Conservation (phyloP, 225 moss, liverwort and hornwort species). For the Marchantia polymorpha region DNA sequence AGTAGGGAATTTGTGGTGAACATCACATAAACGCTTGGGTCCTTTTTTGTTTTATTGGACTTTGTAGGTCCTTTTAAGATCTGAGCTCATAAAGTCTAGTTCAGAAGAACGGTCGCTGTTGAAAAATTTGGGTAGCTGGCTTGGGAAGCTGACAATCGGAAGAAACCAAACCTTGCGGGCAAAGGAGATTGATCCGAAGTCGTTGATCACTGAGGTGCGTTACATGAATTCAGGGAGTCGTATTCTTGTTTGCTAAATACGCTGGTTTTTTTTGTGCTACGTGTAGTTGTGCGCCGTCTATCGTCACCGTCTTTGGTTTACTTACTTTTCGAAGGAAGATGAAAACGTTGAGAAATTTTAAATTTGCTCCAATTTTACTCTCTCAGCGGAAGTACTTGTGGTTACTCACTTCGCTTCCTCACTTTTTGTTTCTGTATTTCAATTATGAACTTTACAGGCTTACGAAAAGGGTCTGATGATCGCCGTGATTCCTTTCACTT, state of each 20-base stretch:
- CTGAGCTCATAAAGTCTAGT: constrained; percentile 90
- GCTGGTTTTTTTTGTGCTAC: neutral
- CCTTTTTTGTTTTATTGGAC: too few relatives aligned
- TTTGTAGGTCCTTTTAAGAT: constrained; percentile 79
- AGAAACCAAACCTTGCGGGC: constrained; percentile 94
- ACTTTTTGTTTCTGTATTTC: too few relatives aligned
- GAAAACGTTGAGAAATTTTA: too few relatives aligned
- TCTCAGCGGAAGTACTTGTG: too few relatives aligned
- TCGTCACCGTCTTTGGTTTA: too few relatives aligned
- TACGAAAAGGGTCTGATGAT: constrained; percentile 99
- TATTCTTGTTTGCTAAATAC: neutral
- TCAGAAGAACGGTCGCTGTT: constrained; percentile 94
- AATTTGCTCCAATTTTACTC: too few relatives aligned
- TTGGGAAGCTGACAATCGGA: constrained; percentile 96
- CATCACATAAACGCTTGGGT: too few relatives aligned
- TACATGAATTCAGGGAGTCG: neutral
- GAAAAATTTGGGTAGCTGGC: constrained; percentile 97
- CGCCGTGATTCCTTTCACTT: constrained; percentile 97
- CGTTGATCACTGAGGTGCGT: constrained; percentile 84
- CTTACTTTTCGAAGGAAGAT: too few relatives aligned
- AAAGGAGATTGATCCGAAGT: constrained; percentile 95
- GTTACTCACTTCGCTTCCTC: too few relatives aligned
- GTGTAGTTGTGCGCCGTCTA: neutral
- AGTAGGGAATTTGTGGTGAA: too few relatives aligned
- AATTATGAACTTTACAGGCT: constrained; percentile 51